These are phyloP conservation scores for Aspergillus alliaceus DNA, from an alignment of 2,329 filamentous ascomycete genomes.

Conservation along the genomic window DNA sequence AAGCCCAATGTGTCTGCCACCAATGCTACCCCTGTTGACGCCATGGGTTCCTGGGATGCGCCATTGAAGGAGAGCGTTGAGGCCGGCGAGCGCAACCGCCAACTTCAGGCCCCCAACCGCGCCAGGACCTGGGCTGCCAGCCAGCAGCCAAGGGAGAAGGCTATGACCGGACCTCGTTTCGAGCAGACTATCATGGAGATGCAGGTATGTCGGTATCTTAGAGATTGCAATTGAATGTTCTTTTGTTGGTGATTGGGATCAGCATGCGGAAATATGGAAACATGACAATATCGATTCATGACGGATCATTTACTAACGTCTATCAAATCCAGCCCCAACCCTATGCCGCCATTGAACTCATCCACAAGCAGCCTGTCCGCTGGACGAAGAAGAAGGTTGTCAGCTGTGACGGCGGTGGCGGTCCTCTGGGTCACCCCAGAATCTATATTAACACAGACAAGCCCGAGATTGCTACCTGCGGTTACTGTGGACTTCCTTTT, in stretches of 20 bases:
- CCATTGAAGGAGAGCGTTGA: constrained; percentile 57
- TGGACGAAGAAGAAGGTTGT: constrained; percentile 84
- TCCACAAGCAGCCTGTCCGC: constrained; percentile 90
- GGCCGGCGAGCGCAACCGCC: constrained; percentile 56
- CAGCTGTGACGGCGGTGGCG: constrained; percentile 88
- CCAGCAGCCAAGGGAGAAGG: constrained; percentile 76
- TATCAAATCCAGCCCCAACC: constrained; percentile 70
- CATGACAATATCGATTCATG: background rate
- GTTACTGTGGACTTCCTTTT: constrained; percentile 90
- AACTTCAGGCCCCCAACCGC: constrained; percentile 84
- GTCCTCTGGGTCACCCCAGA: constrained; percentile 82
- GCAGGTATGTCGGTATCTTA: constrained; percentile 65
- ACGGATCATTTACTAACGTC: background rate
- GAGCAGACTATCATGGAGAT: constrained; percentile 93
- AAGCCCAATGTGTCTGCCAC: constrained; percentile 60
- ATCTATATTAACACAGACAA: constrained; percentile 99
- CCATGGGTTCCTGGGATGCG: constrained; percentile 51
- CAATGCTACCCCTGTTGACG: constrained; percentile 56
- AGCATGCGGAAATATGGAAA: background rate
- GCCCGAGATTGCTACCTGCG: constrained; percentile 85
- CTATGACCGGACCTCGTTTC: constrained; percentile 92
- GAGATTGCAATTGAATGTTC: background rate
- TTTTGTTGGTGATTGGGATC: too few relatives aligned
- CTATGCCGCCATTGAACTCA: constrained; percentile 86
- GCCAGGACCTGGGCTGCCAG: constrained; percentile 77